Conservation (phyloP, 352 stramenopile genomes). For the Lagenidium giganteum region DNA sequence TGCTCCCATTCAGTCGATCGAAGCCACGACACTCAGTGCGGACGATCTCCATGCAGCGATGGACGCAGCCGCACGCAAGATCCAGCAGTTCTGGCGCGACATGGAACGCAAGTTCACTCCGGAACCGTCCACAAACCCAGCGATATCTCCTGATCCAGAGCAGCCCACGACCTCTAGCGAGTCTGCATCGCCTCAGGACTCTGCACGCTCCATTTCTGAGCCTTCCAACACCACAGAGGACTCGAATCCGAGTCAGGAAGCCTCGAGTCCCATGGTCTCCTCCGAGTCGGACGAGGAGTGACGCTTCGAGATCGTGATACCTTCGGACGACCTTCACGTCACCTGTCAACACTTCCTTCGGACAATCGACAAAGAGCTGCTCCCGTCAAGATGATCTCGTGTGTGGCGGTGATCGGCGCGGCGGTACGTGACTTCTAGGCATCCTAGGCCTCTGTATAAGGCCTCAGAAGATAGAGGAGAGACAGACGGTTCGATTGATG, state of each 20-base stretch:
- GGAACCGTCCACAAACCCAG: not conserved
- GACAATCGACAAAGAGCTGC: conserved; percentile 3
- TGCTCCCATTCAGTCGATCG: not conserved
- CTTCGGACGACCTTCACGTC: conserved; percentile 19
- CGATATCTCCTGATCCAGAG: too few species aligned
- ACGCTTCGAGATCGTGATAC: conserved; percentile 3
- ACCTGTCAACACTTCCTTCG: conserved; percentile 1
- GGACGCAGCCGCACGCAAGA: conserved; percentile 20
- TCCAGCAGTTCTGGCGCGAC: conserved; percentile 22
- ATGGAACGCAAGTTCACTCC: conserved; percentile 14
- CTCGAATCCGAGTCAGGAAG: not conserved
- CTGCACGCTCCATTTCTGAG: too few species aligned
- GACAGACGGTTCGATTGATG: not conserved
- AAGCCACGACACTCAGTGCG: not conserved
- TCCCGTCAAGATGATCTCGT: conserved; percentile 68
- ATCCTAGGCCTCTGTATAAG: too few species aligned
- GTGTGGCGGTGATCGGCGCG: conserved; percentile 73
- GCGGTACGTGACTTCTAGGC: conserved; percentile 37
- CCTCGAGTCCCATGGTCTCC: conserved; percentile 7
- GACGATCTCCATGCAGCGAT: conserved; percentile 12
- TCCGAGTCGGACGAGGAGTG: conserved; percentile 5
- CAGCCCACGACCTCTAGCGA: too few species aligned
- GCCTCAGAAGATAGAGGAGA: too few species aligned
- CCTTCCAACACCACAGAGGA: not conserved
- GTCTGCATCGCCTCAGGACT: too few species aligned